phyloP scores from a whole-genome alignment of 2,329 filamentous ascomycete genomes.

The Colletotrichum salicis region DNA sequence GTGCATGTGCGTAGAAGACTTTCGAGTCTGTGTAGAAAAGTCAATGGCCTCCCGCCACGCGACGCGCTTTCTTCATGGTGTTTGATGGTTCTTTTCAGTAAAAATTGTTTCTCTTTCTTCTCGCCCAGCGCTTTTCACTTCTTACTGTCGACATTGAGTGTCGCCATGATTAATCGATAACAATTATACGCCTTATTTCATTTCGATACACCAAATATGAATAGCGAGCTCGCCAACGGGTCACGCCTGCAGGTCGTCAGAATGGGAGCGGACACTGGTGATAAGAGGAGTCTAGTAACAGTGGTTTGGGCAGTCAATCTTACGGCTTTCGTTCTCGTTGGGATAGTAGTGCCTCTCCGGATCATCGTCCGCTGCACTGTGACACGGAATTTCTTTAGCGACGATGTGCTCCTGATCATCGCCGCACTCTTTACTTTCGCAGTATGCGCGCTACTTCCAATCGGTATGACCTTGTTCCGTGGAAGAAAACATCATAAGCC shows the following conservation, averaged over 20 bases:
- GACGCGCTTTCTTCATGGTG: not conserved
- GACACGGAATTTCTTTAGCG: conserved; percentile 27
- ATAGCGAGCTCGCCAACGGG: conserved; percentile 2
- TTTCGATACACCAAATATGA: not conserved
- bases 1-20: not conserved
- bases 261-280: not conserved
- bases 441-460: conserved; percentile 24
- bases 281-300: conserved; percentile 13
- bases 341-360: conserved; percentile 20
- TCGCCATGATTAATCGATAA: conserved; percentile 10
- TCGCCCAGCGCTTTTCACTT: not conserved
- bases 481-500: not conserved
- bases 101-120: not conserved
- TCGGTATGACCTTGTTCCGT: conserved; percentile 1
- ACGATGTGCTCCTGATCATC: conserved; percentile 32
- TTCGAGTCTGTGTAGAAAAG: conserved; percentile 4
- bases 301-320: conserved; percentile 31
- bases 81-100: not conserved
- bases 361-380: conserved; percentile 29
- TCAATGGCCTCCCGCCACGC: not conserved
- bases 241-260: not conserved
- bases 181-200: not conserved
- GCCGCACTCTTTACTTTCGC: conserved; percentile 30
- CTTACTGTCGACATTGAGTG: conserved; percentile 6
- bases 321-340: conserved; percentile 29